A percentile compares a stretch with the other conserved stretches of the same genome.
Conservation (phyloP, 2,329 filamentous ascomycete genomes). For the Lachnellula suecica region DNA sequence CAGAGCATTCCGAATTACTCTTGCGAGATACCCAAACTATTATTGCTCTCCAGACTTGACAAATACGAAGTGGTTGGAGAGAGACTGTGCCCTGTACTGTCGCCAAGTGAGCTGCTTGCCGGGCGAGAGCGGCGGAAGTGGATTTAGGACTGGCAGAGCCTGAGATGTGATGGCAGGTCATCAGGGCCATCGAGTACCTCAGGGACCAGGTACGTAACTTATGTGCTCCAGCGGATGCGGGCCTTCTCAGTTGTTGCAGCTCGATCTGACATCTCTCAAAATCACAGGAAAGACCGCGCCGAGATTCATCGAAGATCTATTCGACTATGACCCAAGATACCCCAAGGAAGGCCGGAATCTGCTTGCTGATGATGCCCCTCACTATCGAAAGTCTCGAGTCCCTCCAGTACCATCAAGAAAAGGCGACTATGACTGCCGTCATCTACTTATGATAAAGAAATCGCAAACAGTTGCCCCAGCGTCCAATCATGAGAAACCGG, state of each 20-base stretch:
- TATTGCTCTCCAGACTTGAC: too few relatives aligned
- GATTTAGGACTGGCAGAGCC: constrained; percentile 13
- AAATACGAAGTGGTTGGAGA: not conserved
- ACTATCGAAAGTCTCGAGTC: constrained; percentile 36
- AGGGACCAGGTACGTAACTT: constrained; percentile 23
- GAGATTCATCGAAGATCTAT: constrained; percentile 44
- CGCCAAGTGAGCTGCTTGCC: not conserved
- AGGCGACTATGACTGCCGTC: constrained; percentile 49
- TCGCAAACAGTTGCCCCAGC: constrained; percentile 48
- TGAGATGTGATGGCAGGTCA: constrained; percentile 13
- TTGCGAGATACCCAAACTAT: too few relatives aligned
- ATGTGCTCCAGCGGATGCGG: too few relatives aligned
- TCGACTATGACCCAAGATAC: constrained; percentile 42
- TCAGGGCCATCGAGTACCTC: constrained; percentile 1
- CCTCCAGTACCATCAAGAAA: constrained; percentile 25
- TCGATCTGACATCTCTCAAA: constrained; percentile 13
- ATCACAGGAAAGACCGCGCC: constrained; percentile 49
- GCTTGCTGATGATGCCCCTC: constrained; percentile 56
- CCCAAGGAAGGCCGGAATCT: constrained; percentile 41
- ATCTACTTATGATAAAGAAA: constrained; percentile 57
- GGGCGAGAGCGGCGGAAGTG: constrained; percentile 5
- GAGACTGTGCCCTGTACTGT: not conserved
- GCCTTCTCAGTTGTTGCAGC: too few relatives aligned
- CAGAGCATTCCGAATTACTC: too few relatives aligned
- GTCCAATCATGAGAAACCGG: constrained; percentile 37